These are phyloP conservation scores for Actinidia arguta DNA, from an alignment of 179 eudicot species.

Conservation along the genomic window DNA sequence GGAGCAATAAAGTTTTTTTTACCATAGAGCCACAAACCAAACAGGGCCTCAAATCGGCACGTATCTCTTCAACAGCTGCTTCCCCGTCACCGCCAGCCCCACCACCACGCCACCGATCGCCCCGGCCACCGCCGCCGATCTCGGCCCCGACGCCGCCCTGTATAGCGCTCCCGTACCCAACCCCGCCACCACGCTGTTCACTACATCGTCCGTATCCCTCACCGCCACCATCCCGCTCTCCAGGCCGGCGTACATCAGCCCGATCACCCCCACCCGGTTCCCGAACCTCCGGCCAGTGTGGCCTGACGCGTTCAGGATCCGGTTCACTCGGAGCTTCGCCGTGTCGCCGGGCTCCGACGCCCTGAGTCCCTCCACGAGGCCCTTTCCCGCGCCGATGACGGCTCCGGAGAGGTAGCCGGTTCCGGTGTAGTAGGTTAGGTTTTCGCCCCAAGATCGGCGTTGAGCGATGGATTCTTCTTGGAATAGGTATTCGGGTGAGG, in stretches of 20 bases:
- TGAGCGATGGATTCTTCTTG: slow-evolving; percentile 50
- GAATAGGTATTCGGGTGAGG: slow-evolving; percentile 67
- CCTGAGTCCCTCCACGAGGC: slow-evolving; percentile 43
- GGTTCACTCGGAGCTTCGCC: slow-evolving; percentile 56
- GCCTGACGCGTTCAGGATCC: slow-evolving; percentile 79
- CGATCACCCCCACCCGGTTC: slow-evolving; percentile 77
- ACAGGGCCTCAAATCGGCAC: slow-evolving; percentile 46
- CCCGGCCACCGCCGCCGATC: slow-evolving; percentile 93
- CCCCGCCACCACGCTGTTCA: slow-evolving; percentile 86
- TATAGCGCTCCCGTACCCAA: slow-evolving; percentile 80
- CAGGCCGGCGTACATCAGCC: slow-evolving; percentile 77
- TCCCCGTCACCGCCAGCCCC: slow-evolving; percentile 70
- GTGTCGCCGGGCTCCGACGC: slow-evolving; percentile 62
- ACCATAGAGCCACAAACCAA: slow-evolving; percentile 2
- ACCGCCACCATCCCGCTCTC: slow-evolving; percentile 75
- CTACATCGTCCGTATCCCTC: slow-evolving; percentile 77
- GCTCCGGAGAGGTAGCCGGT: slow-evolving; percentile 53
- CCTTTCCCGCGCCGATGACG: slow-evolving; percentile 54
- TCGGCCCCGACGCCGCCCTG: slow-evolving; percentile 77
- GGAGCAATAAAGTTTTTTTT: neutral
- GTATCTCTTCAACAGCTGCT: slow-evolving; percentile 78
- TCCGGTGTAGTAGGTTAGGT: slow-evolving; percentile 66
- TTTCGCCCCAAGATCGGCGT: slow-evolving; percentile 60
- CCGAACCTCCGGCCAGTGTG: slow-evolving; percentile 68
- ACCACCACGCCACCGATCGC: slow-evolving; percentile 85